Conservation (phyloP, 768 basidiomycete species). For the Tricholoma sp. region DNA sequence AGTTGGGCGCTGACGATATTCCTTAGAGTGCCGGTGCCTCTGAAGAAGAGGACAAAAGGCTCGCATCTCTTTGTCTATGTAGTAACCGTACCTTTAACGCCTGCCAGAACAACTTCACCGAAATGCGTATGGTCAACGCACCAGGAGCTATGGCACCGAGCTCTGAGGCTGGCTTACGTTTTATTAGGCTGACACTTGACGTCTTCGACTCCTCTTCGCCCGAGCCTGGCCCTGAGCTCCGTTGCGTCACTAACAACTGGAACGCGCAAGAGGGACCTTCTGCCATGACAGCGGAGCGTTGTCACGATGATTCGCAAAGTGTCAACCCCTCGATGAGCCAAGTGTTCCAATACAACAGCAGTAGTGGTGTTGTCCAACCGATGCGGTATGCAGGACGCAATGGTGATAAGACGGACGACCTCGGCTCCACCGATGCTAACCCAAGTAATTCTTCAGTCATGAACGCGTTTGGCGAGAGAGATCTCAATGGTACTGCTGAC, state of each 20-base stretch:
- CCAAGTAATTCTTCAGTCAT: conserved; percentile 1
- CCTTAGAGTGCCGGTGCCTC: conserved; percentile 5
- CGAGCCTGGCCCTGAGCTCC: conserved; percentile 30
- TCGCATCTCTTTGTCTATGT: conserved; percentile 18
- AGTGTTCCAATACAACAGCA: conserved; percentile 49
- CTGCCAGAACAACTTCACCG: conserved; percentile 41
- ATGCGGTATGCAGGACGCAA: conserved; percentile 35
- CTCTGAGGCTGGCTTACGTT: conserved; percentile 13
- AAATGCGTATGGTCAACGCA: conserved; percentile 34
- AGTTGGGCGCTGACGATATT: too few relatives aligned
- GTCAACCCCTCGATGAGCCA: conserved; percentile 40
- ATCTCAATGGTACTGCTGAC: conserved; percentile 6
- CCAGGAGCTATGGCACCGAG: background rate
- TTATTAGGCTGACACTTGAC: conserved; percentile 36
- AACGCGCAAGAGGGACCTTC: background rate
- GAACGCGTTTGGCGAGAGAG: conserved; percentile 17
- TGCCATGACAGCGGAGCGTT: conserved; percentile 45
- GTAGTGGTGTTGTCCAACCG: conserved; percentile 47
- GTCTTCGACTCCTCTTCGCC: conserved; percentile 29
- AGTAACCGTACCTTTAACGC: conserved; percentile 39
- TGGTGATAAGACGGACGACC: conserved; percentile 17
- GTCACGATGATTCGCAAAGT: conserved; percentile 19
- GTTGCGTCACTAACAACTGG: conserved; percentile 42
- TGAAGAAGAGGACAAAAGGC: conserved; percentile 2
- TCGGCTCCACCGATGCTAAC: background rate